A percentile compares a stretch with the other conserved stretches of the same genome.
phyloP scores from a whole-genome alignment of 2,329 filamentous ascomycete species.

The Furcasterigmium furcatum region DNA sequence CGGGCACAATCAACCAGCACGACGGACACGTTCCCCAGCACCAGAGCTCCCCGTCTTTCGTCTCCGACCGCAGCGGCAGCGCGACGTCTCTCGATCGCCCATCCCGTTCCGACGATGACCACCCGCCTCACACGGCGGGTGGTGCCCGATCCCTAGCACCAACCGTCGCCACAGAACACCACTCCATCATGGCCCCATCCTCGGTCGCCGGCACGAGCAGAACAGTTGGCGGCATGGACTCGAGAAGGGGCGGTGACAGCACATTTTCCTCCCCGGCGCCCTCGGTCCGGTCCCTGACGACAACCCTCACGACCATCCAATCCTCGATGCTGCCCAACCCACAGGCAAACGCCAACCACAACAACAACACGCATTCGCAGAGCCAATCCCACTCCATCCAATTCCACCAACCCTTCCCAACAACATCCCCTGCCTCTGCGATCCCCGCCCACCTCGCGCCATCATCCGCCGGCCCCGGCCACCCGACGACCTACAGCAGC shows the following conservation, averaged over 20 bases:
- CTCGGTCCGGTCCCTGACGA: slow-evolving; percentile 76
- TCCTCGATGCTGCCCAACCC: slow-evolving; percentile 66
- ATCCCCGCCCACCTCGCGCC: slow-evolving; percentile 68
- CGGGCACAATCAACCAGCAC: slow-evolving; percentile 52
- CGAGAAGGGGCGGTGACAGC: slow-evolving; percentile 67
- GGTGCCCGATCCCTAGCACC: slow-evolving; percentile 73
- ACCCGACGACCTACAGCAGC: slow-evolving; percentile 71
- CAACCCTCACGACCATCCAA: slow-evolving; percentile 75
- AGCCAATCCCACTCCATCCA: slow-evolving; percentile 44
- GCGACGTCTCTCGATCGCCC: slow-evolving; percentile 50
- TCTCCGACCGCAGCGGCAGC: slow-evolving; percentile 53
- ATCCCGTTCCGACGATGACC: slow-evolving; percentile 60
- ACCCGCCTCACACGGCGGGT: slow-evolving; percentile 47
- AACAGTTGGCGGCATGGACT: slow-evolving; percentile 64
- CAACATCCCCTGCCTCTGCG: slow-evolving; percentile 63
- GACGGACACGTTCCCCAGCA: slow-evolving; percentile 19
- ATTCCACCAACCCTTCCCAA: slow-evolving; percentile 64
- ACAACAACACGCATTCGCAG: slow-evolving; percentile 22
- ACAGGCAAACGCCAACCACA: slow-evolving; percentile 34
- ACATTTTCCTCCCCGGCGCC: slow-evolving; percentile 82
- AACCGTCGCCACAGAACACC: slow-evolving; percentile 78
- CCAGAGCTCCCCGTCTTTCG: slow-evolving; percentile 49
- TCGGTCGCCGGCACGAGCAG: slow-evolving; percentile 71
- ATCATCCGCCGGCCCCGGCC: slow-evolving; percentile 33
- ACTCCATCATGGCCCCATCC: slow-evolving; percentile 73